Base-by-base conservation (phyloP, 2,329 filamentous ascomycete species). In the Nothophaeocryptopus gaeumannii region DNA sequence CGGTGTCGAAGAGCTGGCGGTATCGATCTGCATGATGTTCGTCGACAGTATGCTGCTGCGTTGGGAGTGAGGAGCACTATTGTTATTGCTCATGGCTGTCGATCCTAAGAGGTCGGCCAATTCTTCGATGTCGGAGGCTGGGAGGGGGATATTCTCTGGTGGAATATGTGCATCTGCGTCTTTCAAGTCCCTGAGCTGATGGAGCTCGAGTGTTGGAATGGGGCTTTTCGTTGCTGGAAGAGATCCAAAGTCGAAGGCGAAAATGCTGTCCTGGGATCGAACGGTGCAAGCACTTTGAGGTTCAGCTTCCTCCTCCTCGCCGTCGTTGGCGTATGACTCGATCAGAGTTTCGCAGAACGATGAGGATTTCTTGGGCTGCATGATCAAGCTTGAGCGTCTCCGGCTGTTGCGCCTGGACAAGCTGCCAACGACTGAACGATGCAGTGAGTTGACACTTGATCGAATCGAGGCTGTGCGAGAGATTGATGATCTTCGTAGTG, bases 301-400 rank as follows among this genome's bases (percentile, higher is more conserved):
- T 7, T 26, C 20, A 4, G 20, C 7, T 7, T 26, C 20, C 20
- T 13, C 8, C 13, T 44, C 45, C 20, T 49, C 48, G 3, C 38
- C 38, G 26, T 66, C 70, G 29, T 71, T 70, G 10, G 68, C 69
- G 39, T 71, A 70, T 1, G 68, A 67, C 26, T 70, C 67, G 1
- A 72, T 62, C 8, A 72, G 51, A 26, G 70, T 71, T 37, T 73
- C 68, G 49, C 64, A 68, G 47, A 64, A 70, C 44, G 66, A 67
- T 12, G 64, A 31, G 63, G 61, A 13, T 62, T 43, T 58, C n/a
- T 42, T 47, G 16, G 50, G 50, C 8, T 38, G 54, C 9, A 33
- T 39, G 31, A 39, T 46, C 49, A 33, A 46, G 33, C 40, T 49
- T 12, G 38, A 33, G 9, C 45, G 26, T 10, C 45, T 51, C 5